Evolutionary conservation across 495 filamentous ascomycete species (phyloP), one percentile per base, ranked within the genome.

Genomic region (Hamigera avellanea): DNA sequence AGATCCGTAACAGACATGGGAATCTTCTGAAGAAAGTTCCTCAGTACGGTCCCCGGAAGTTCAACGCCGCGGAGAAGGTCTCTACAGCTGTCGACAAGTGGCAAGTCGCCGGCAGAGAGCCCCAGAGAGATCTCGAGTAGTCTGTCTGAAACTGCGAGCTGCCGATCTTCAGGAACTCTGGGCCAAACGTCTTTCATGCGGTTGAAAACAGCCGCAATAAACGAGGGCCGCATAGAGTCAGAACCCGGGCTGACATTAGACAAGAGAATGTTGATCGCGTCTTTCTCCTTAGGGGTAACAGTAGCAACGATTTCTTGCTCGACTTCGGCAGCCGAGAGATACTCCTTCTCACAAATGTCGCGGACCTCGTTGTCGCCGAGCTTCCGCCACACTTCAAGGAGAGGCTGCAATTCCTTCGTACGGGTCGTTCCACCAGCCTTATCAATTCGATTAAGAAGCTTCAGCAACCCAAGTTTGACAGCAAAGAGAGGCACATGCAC

Each of bases 151-250:
- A 77, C 67, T 2, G 53, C 48, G 10, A 70, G 47, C 50, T 79
- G 77, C 5, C 63, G 56, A 15, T 86, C 77, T 8, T 71, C 62
- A 33, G 81, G 77, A 47, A 93, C 64, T 1, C 68, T 74, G 12
- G 69, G 32, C 86, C 87, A 96, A 17, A 87, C 66, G 17, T 64
- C 61, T 14, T 67, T 68, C 31, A 94, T 62, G 10, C 77, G 78
- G 13, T 62, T 54, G 50, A 86, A 83, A 33, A 76, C 65, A 28
- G 73, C 69, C 12, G 63, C 62, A 14, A 76, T 62, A 25, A 88
- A 66, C 4, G 59, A 59, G 1, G 68, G 52, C 29, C 76, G 67
- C 17, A 56, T 19, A 6, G 53, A 42, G 0, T 66, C 47, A 14
- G 64, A 52, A n/a, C 62, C 64, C 26, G 69, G 64, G 35, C 73